Conservation (phyloP, 208 protist species). For the Dictyostelium gargantuum region DNA sequence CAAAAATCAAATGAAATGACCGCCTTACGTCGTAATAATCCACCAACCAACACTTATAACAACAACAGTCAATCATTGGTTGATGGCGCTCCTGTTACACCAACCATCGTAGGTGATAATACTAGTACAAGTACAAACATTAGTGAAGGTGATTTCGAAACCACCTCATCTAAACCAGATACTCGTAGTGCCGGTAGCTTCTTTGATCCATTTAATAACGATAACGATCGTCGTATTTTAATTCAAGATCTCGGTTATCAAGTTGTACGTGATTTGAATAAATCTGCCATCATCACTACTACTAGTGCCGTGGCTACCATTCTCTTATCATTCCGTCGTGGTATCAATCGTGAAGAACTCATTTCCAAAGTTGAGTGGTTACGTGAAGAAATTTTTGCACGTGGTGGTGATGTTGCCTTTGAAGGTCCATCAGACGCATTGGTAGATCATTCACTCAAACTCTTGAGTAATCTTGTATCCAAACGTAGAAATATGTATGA, state of each 20-base stretch:
- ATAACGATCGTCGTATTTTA: conserved; percentile 41
- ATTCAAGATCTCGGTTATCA: conserved; percentile 69
- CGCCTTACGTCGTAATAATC: neutral
- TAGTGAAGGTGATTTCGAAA: conserved; percentile 36
- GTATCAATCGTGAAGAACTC: conserved; percentile 56
- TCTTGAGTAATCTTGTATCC: conserved; percentile 19
- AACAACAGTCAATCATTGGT: neutral
- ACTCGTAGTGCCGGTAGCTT: neutral
- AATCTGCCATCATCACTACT: conserved; percentile 14
- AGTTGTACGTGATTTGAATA: conserved; percentile 33
- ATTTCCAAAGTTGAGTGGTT: conserved; percentile 59
- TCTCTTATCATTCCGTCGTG: conserved; percentile 32
- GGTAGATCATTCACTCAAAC: neutral
- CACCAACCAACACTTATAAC: neutral
- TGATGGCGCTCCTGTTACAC: too few species aligned
- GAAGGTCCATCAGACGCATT: conserved; percentile 45
- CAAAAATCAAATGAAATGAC: neutral
- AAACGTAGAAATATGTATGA: conserved; percentile 64
- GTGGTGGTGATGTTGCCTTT: conserved; percentile 47
- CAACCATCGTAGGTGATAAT: neutral
- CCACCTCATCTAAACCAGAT: neutral
- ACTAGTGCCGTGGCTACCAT: conserved; percentile 33
- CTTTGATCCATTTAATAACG: conserved; percentile 67
- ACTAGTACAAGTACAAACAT: neutral
- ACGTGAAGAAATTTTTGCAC: conserved; percentile 45